Evolutionary conservation across 768 basidiomycete genomes (phyloP).

Genomic region (Rhizopogon roseolus): DNA sequence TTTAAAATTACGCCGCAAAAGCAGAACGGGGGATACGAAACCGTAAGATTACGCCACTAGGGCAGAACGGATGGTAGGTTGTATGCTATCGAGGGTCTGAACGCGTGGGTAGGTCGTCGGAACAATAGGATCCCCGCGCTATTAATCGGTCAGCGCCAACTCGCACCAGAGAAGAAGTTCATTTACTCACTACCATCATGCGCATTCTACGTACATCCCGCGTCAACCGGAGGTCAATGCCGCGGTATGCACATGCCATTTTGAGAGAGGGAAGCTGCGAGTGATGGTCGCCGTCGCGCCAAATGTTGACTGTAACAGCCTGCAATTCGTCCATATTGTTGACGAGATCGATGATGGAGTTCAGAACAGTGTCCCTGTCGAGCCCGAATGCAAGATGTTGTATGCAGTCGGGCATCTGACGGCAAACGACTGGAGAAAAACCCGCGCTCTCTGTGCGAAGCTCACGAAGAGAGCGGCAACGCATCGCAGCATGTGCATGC

Average conservation of each 20-base stretch:
- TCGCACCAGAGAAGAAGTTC: background rate
- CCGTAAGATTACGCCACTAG: background rate
- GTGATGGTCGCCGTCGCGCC: constrained; percentile 47
- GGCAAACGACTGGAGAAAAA: constrained; percentile 40
- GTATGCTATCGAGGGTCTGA: constrained; percentile 11
- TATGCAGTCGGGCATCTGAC: constrained; percentile 42
- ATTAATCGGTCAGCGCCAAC: background rate
- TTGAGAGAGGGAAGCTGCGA: constrained; percentile 48
- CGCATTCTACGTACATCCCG: constrained; percentile 52
- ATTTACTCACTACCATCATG: constrained; percentile 40
- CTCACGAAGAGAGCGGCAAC: constrained; percentile 47
- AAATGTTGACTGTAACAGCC: constrained; percentile 49
- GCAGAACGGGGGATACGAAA: background rate
- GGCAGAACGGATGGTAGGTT: background rate
- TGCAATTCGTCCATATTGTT: constrained; percentile 40
- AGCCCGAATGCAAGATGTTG: constrained; percentile 59
- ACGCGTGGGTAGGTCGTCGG: constrained; percentile 13
- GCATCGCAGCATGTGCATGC: constrained; percentile 39
- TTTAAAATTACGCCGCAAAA: no score
- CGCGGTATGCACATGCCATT: constrained; percentile 60
- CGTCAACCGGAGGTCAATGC: constrained; percentile 50
- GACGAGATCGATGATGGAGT: constrained; percentile 51
- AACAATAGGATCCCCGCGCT: constrained; percentile 15
- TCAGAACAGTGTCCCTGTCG: constrained; percentile 49
- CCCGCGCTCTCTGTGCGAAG: constrained; percentile 54